A percentile compares a stretch with the other conserved stretches of the same genome.
Evolutionary conservation across 495 filamentous ascomycete genomes (phyloP).

Genomic region (Penicillium lagena): DNA sequence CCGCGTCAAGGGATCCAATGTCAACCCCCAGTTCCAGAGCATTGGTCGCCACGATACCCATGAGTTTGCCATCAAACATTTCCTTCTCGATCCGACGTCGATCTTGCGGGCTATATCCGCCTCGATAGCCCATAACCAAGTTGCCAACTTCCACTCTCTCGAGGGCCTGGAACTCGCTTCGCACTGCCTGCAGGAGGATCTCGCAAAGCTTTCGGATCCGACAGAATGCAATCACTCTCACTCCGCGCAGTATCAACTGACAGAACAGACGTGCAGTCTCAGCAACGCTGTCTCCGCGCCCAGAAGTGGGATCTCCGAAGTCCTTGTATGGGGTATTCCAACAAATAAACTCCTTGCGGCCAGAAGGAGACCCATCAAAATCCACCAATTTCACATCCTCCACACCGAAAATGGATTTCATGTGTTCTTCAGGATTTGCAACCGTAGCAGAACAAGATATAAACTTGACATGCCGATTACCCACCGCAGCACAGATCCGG

Average conservation of each 20-base stretch:
- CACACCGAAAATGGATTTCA: constrained; percentile 89
- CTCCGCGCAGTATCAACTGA: constrained; percentile 80
- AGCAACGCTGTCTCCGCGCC: constrained; percentile 71
- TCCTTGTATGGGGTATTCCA: constrained; percentile 99
- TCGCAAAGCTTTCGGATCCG: constrained; percentile 84
- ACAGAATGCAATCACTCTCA: constrained; percentile 92
- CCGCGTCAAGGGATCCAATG: constrained; percentile 91
- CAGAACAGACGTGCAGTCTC: constrained; percentile 89
- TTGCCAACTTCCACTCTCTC: constrained; percentile 67
- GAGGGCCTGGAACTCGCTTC: constrained; percentile 64
- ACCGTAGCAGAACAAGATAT: constrained; percentile 97
- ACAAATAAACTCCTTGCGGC: constrained; percentile 91
- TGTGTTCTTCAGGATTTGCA: constrained; percentile 88
- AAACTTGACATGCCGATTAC: constrained; percentile 84
- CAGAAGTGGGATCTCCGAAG: constrained; percentile 76
- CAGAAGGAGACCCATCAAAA: constrained; percentile 89
- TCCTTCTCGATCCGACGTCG: constrained; percentile 84
- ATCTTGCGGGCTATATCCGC: constrained; percentile 94
- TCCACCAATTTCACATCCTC: constrained; percentile 71
- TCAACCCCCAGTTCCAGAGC: constrained; percentile 93
- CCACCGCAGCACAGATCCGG: constrained; percentile 84
- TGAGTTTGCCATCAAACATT: constrained; percentile 92
- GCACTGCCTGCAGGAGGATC: constrained; percentile 71
- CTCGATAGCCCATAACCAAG: constrained; percentile 91
- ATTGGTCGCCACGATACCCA: constrained; percentile 91